phyloP scores from a whole-genome alignment of 768 basidiomycete genomes.

The Daedaleopsis sinensis region DNA sequence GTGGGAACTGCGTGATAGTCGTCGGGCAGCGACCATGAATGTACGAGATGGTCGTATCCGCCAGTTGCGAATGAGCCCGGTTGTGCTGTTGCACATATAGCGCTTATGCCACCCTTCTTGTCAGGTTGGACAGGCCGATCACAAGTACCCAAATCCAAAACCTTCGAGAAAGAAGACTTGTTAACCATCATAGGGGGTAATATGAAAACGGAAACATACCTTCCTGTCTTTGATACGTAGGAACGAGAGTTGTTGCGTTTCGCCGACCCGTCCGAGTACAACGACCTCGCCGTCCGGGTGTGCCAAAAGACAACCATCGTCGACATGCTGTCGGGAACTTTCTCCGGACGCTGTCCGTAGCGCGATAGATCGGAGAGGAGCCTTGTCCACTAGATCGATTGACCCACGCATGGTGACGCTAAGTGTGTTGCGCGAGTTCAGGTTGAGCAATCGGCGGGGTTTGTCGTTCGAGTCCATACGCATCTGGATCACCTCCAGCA shows the following conservation, averaged over 20 bases:
- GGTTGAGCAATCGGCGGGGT: constrained; percentile 41
- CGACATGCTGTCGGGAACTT: constrained; percentile 31
- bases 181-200: background rate
- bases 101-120: constrained; percentile 46
- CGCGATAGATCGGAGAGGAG: background rate
- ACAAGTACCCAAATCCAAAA: constrained; percentile 3
- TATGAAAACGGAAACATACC: background rate
- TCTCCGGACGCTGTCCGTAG: constrained; percentile 24
- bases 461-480: constrained; percentile 38
- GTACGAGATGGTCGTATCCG: constrained; percentile 51
- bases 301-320: constrained; percentile 45
- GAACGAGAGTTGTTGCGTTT: constrained; percentile 25
- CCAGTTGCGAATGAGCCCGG: constrained; percentile 50
- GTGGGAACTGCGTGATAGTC: constrained; percentile 35
- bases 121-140: constrained; percentile 14
- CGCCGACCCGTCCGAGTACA: constrained; percentile 44
- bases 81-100: constrained; percentile 44
- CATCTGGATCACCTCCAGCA: constrained; percentile 3
- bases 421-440: constrained; percentile 23
- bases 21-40: constrained; percentile 43
- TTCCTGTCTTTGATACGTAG: constrained; percentile 4
- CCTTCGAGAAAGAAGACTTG: background rate
- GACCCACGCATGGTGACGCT: constrained; percentile 44
- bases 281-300: constrained; percentile 29
- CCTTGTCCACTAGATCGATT: constrained; percentile 28